Evolutionary conservation across 78 protist species (phyloP).

Genomic region (Dictyostelium discoideum): dicty_2.7 NC_007088.5:7824001-7824500

Average conservation of each 20-base stretch:
- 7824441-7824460: constrained; percentile 79
- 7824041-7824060: constrained; percentile 53
- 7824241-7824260: constrained; percentile 75
- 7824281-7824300: constrained; percentile 53
- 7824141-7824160: constrained; percentile 76
- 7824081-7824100: constrained; percentile 73
- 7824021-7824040: constrained; percentile 45
- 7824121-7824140: constrained; percentile 16
- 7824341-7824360: constrained; percentile 40
- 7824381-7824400: constrained; percentile 56
- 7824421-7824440: constrained; percentile 62
- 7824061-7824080: constrained; percentile 38
- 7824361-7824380: constrained; percentile 57
- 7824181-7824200: constrained; percentile 72
- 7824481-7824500: constrained; percentile 70
- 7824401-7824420: constrained; percentile 64
- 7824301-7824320: constrained; percentile 68
- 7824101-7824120: constrained; percentile 38
- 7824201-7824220: constrained; percentile 19
- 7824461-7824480: constrained; percentile 39
- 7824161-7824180: constrained; percentile 38
- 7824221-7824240: constrained; percentile 57
- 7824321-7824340: constrained; percentile 49
- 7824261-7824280: constrained; percentile 49
- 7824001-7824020: constrained; percentile 68